phyloP scores from a whole-genome alignment of 768 basidiomycete genomes.

The Cantharellus cinnabarinus region DNA sequence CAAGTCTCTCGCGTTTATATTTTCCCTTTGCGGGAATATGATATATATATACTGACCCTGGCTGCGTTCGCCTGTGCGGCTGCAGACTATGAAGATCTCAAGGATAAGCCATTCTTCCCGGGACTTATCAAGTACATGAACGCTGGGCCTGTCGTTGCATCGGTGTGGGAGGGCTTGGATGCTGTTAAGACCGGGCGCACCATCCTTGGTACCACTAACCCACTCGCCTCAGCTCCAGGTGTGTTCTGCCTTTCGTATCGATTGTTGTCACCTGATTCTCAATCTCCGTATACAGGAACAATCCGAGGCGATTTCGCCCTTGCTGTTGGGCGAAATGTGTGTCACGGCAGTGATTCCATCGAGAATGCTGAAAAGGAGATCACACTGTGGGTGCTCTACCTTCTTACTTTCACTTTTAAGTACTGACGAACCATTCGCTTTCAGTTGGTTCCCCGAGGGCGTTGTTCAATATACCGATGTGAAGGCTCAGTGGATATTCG shows the following conservation, averaged over 20 bases:
- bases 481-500: slow-evolving; percentile 57
- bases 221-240: slow-evolving; percentile 75
- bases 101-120: slow-evolving; percentile 87
- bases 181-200: slow-evolving; percentile 87
- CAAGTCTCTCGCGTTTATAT: not conserved
- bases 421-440: not conserved
- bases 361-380: slow-evolving; percentile 92
- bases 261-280: slow-evolving; percentile 1
- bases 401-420: not conserved
- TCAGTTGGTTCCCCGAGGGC: slow-evolving; percentile 85
- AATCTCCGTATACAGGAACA: slow-evolving; percentile 33
- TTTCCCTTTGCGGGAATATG: slow-evolving; percentile 1
- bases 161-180: slow-evolving; percentile 89
- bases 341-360: slow-evolving; percentile 78
- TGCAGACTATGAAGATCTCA: slow-evolving; percentile 88
- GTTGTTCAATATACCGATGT: slow-evolving; percentile 46
- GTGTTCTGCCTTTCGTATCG: slow-evolving; percentile 11
- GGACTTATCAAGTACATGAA: slow-evolving; percentile 93
- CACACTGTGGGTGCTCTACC: slow-evolving; percentile 37
- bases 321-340: slow-evolving; percentile 87
- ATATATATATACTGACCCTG: not conserved
- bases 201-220: slow-evolving; percentile 97
- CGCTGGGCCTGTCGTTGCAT: slow-evolving; percentile 84
- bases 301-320: slow-evolving; percentile 94
- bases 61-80: no score